Percentiles rank a stretch among this genome's conserved stretches.
Evolutionary conservation across 2,329 filamentous ascomycete genomes (phyloP).

Genomic region (Neoarthrinium moseri): DNA sequence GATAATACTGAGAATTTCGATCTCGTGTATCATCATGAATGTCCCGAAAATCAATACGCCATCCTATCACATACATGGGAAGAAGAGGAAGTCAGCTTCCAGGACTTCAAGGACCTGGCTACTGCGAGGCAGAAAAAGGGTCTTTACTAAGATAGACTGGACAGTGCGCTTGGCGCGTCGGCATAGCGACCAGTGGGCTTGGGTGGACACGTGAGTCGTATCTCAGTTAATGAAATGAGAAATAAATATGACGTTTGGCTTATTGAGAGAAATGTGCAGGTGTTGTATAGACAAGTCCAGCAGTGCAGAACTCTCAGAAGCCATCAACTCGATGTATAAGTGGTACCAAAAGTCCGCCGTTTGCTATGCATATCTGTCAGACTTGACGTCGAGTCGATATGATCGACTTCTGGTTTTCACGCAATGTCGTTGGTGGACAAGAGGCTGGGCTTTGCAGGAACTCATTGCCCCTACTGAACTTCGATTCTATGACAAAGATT

Average conservation of each 20-base stretch:
- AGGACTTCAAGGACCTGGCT: conserved; percentile 17
- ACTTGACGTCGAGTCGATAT: conserved; percentile 12
- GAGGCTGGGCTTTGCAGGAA: conserved; percentile 22
- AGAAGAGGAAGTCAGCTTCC: conserved; percentile 26
- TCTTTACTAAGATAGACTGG: conserved; percentile 14
- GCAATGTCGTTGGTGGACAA: conserved; percentile 9
- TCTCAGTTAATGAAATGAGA: background rate
- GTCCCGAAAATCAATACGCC: conserved; percentile 19
- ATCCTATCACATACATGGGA: conserved; percentile 36
- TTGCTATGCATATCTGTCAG: conserved; percentile 18
- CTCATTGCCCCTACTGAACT: conserved; percentile 9
- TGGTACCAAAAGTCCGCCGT: conserved; percentile 14
- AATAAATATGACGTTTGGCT: too few relatives aligned
- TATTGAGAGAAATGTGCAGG: background rate
- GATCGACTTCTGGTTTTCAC: background rate
- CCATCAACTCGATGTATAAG: conserved; percentile 17
- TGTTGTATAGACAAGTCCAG: conserved; percentile 23
- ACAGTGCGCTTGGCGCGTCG: background rate
- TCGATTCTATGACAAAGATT: background rate
- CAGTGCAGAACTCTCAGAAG: conserved; percentile 17
- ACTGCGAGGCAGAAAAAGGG: conserved; percentile 1
- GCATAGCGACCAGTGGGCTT: background rate
- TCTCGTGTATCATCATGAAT: background rate
- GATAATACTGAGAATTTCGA: background rate
- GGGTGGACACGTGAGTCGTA: background rate